Evolutionary conservation across 2,329 filamentous ascomycete genomes (phyloP).

Genomic region (Xylaria sp.): DNA sequence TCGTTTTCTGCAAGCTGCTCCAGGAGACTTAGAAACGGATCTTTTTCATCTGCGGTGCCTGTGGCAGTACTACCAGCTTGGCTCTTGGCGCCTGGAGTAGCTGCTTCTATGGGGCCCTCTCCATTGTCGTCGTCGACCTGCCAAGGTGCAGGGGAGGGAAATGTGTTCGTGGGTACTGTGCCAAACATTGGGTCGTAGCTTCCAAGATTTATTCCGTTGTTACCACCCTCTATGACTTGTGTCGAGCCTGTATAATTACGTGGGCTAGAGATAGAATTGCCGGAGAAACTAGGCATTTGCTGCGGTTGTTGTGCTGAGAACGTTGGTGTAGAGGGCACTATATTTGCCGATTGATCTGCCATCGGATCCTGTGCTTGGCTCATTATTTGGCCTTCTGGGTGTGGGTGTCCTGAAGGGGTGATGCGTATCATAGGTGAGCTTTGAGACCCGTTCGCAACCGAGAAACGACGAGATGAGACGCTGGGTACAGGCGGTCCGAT

Average conservation of each 20-base stretch:
- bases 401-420: constrained; percentile 52
- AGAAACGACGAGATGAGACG: constrained; percentile 53
- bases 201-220: constrained; percentile 47
- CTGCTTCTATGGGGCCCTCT: constrained; percentile 41
- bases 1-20: constrained; percentile 88
- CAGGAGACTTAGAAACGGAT: constrained; percentile 81
- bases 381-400: constrained; percentile 51
- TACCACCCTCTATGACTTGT: constrained; percentile 47
- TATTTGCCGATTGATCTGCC: constrained; percentile 51
- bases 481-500: constrained; percentile 48
- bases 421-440: constrained; percentile 56
- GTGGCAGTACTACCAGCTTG: constrained; percentile 62
- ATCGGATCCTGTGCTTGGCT: constrained; percentile 51
- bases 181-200: constrained; percentile 71
- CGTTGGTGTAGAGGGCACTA: constrained; percentile 52
- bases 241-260: constrained; percentile 56
- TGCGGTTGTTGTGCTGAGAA: constrained; percentile 51
- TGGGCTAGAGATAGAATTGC: constrained; percentile 55
- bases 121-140: constrained; percentile 51
- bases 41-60: constrained; percentile 72
- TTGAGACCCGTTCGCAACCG: constrained; percentile 54
- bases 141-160: constrained; percentile 64
- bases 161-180: constrained; percentile 63
- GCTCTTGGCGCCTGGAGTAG: constrained; percentile 62
- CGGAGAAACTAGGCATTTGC: constrained; percentile 49